Base-by-base conservation (phyloP, 257 asterid species). In the Nicotiana benthamiana region DNA sequence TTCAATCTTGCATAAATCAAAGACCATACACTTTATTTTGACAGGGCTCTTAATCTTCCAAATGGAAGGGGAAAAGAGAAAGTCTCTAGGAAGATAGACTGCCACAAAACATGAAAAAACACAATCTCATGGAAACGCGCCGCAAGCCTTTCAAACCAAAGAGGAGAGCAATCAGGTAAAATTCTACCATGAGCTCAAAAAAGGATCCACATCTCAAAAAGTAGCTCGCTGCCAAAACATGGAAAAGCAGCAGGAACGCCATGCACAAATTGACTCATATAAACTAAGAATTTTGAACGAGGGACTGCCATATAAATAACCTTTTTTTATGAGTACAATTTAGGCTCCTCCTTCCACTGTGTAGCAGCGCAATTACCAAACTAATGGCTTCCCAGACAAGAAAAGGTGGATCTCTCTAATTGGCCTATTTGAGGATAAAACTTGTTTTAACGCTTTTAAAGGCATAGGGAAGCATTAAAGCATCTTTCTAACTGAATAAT, bases 131-230 rank as follows among this genome's bases (percentile, higher is more conserved):
- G 59, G 77, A 70, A 70, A 70, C 15, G 77, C 0, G 1, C 77
- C 13, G 13, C 77, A 22, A 70, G 48, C 34, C 34, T 70, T 13
- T n/a, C 7, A 7, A 11, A 43, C 18, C 59, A 70, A 9, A 70
- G 30, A 70, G 59, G 77, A 43, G 59, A 70, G 57, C 77, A 43
- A 43, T 70, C 77, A 70, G 59, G 22, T 70, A 18, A 70, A 70
- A 43, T 70, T 43, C 27, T 22, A 70, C 43, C 77, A 20, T 34
- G 46, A 40, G 20, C 11, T 20, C 26, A 70, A 43, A 40, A 40
- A 70, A 43, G 57, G 77, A 70, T 11, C 2, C 4, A 20, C 24
- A 28, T 43, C 34, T 70, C 77, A 43, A 70, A 34, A 43, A 70
- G 77, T 70, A 70, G 59, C 46, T 70, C 28, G 13, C 22, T 43